Evolutionary conservation across 2,329 filamentous ascomycete species (phyloP), one percentile per base, ranked within the genome.

Genomic region (Biscogniauxia mediterranea): DNA sequence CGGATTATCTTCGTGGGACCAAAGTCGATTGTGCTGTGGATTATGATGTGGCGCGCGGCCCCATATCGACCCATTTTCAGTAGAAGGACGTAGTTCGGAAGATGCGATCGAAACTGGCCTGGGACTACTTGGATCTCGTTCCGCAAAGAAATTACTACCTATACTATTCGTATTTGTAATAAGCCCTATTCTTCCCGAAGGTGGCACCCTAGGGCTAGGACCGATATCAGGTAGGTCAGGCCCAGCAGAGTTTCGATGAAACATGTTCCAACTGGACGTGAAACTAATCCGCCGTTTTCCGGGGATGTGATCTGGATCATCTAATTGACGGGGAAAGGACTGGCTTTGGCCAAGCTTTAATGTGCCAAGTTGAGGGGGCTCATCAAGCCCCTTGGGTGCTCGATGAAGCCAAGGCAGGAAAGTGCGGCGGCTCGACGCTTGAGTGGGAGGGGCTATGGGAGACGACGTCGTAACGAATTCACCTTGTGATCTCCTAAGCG

Each of bases 31-130:
- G 54, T 75, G 75, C 61, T 85, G 68, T 5, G 65, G 82, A 58
- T 80, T 84, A 55, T 75, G 75, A 61, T 85, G 68, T 5, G 65
- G 88, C 42, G 80, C 79, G 1, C 83, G 82, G 73, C 88, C 89
- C 76, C 90, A 92, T 63, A 93, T 91, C 23, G 89, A 90, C 54
- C 87, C 85, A 64, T 88, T 91, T 64, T 95, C 92, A 1, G 89
- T 90, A 1, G 91, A 93, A 5, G 91, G 92, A 54, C 91, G 83
- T 57, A 93, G 80, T 61, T 91, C 89, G 5, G 82, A 83, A 0
- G 89, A 91, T 15, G 86, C 85, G 61, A 89, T 89, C 1, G 89
- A 91, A 1, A 85, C 80, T 13, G 90, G 89, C 19, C 90, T 81
- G 1, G 90, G 88, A 72, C 83, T 82, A 72, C 81, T 80, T 2